Evolutionary conservation across 1,284 basidiomycete genomes (phyloP).

Genomic region (Pisolithus thermaeus): DNA sequence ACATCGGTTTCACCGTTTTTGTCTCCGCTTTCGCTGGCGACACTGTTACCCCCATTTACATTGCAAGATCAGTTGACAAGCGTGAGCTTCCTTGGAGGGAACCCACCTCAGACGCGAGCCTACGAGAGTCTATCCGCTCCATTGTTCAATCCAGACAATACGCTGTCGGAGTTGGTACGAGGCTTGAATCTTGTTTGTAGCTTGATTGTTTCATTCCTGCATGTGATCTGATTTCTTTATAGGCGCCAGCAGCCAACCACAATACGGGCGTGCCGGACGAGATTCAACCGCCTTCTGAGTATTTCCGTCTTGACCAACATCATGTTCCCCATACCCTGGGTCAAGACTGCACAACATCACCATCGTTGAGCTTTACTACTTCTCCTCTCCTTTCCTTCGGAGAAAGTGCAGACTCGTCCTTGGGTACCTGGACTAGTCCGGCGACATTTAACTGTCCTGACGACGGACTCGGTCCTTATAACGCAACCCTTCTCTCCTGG

Average conservation of each 20-base stretch:
- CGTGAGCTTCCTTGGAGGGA: not conserved
- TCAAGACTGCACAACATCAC: not conserved
- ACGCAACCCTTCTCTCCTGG: not conserved
- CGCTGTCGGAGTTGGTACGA: slow-evolving; percentile 1
- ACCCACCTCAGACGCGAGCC: not conserved
- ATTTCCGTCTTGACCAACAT: slow-evolving; percentile 5
- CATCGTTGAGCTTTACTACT: not conserved
- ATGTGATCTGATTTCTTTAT: not conserved
- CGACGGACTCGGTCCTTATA: slow-evolving; percentile 1
- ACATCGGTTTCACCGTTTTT: not conserved
- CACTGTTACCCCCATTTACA: slow-evolving; percentile 1
- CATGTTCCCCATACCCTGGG: not conserved
- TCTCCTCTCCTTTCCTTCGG: not conserved
- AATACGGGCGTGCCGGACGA: not conserved
- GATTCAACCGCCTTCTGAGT: not conserved
- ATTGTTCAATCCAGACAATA: slow-evolving; percentile 1
- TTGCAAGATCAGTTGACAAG: not conserved
- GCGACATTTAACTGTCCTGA: not conserved
- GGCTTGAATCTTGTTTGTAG: slow-evolving; percentile 14
- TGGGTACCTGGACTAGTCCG: not conserved
- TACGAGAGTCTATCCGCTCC: not conserved
- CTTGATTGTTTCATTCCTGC: not conserved
- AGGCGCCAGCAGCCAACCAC: slow-evolving; percentile 8
- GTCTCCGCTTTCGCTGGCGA: slow-evolving; percentile 2
- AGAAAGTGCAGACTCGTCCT: not conserved